Base-by-base conservation (phyloP, 768 basidiomycete species). In the Tricholoma terreum region DNA sequence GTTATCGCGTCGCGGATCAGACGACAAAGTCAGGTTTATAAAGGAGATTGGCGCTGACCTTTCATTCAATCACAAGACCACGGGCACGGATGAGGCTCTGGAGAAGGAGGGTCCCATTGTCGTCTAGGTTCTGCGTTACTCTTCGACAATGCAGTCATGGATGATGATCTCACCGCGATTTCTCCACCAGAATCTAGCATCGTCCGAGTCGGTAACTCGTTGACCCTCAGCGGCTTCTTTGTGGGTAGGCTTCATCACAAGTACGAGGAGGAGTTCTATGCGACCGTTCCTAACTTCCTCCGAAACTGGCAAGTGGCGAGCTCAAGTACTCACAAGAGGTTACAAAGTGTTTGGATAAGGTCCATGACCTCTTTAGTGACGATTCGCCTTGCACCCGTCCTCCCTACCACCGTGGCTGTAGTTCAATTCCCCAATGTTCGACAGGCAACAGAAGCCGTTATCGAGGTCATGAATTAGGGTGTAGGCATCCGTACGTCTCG, bases 401-500 rank as follows among this genome's bases (percentile, higher is more conserved):
- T n/a, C n/a, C n/a, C n/a, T n/a, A n/a, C n/a, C n/a, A n/a, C n/a
- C n/a, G n/a, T n/a, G n/a, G n/a, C n/a, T n/a, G n/a, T n/a, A n/a
- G n/a, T n/a, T n/a, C n/a, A n/a, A n/a, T n/a, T n/a, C n/a, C n/a
- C n/a, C n/a, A n/a, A n/a, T n/a, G n/a, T n/a, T n/a, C n/a, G n/a
- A n/a, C n/a, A n/a, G n/a, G n/a, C n/a, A n/a, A n/a, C n/a, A n/a
- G n/a, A n/a, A n/a, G n/a, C n/a, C n/a, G n/a, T n/a, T n/a, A n/a
- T n/a, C n/a, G n/a, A n/a, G n/a, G n/a, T n/a, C n/a, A n/a, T n/a
- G n/a, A n/a, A n/a, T n/a, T n/a, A 78, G 17, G 90, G 92, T 0
- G 82, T 91, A 46, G 84, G 86, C 0, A 86, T 93, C 53, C 92
- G 90, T 91, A 68, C 60, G 86, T 75, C 34, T n/a, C n/a, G n/a